These are phyloP conservation scores for Astrocystis sublimbata DNA, from an alignment of 495 filamentous ascomycete genomes.

Conservation along the genomic window DNA sequence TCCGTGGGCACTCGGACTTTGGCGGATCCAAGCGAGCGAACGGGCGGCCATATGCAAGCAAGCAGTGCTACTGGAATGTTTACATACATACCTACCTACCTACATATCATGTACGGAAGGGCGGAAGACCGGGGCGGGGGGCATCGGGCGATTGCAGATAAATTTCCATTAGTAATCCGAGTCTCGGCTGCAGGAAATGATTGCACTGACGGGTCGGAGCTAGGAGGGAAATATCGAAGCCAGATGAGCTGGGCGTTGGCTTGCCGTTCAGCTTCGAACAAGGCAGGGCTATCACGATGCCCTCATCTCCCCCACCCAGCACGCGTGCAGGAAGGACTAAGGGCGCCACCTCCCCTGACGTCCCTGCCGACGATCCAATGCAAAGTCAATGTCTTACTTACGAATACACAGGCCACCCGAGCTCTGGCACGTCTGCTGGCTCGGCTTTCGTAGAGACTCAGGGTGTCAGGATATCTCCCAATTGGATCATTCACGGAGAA, in stretches of 20 bases:
- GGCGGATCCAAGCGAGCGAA: not conserved
- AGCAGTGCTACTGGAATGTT: too few relatives aligned
- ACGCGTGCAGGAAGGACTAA: not conserved
- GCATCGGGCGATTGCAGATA: too few relatives aligned
- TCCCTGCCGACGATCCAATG: too few relatives aligned
- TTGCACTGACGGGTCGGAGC: too few relatives aligned
- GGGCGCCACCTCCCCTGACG: not conserved
- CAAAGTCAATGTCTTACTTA: constrained; percentile 1
- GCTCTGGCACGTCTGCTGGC: too few relatives aligned
- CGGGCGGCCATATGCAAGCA: too few relatives aligned
- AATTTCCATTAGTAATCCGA: not conserved
- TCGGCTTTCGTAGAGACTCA: too few relatives aligned
- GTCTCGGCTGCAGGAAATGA: not conserved
- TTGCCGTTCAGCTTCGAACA: not conserved
- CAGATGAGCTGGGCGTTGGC: not conserved
- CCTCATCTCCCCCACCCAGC: not conserved
- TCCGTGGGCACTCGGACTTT: too few relatives aligned
- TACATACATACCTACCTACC: not conserved
- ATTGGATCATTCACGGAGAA: too few relatives aligned
- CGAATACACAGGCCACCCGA: not conserved
- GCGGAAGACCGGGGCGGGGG: not conserved
- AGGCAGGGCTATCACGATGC: not conserved
- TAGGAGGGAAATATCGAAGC: too few relatives aligned
- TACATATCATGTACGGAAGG: not conserved
- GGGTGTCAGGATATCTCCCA: too few relatives aligned